These are phyloP conservation scores for Cadophora gregata DNA, from an alignment of 2,329 filamentous ascomycete genomes.

Conservation along the genomic window DNA sequence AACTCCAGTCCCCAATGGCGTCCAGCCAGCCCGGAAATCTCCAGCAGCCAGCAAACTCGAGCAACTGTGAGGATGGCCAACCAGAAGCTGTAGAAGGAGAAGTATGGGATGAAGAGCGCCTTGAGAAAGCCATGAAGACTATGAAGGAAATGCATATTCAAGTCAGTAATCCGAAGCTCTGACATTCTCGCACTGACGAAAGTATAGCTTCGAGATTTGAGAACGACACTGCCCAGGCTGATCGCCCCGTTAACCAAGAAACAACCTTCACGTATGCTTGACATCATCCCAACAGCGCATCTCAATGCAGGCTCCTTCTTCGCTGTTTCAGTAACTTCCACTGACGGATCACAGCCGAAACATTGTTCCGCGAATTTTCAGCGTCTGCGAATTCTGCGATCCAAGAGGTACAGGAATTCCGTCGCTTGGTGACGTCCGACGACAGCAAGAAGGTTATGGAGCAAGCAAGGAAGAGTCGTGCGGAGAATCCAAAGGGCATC, in stretches of 20 bases:
- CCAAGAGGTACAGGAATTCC: conserved; percentile 55
- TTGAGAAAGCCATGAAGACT: conserved; percentile 42
- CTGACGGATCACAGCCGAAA: conserved; percentile 53
- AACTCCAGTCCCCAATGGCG: neutral
- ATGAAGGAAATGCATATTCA: conserved; percentile 47
- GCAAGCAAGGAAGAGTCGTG: conserved; percentile 58
- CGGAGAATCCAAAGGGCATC: conserved; percentile 61
- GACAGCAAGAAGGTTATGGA: conserved; percentile 53
- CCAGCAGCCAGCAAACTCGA: neutral
- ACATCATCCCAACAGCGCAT: neutral
- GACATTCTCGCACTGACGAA: neutral
- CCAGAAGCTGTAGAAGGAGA: conserved; percentile 28
- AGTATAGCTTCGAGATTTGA: conserved; percentile 52
- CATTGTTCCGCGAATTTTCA: conserved; percentile 54
- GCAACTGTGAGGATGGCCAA: conserved; percentile 12
- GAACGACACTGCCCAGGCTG: conserved; percentile 57
- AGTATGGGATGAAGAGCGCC: conserved; percentile 43
- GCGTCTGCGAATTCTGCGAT: conserved; percentile 55
- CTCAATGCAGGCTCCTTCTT: neutral
- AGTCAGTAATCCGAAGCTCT: conserved; percentile 30
- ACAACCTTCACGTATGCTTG: conserved; percentile 56
- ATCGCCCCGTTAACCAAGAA: conserved; percentile 57
- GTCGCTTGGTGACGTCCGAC: conserved; percentile 39
- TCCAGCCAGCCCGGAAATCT: conserved; percentile 7
- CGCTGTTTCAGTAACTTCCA: neutral